Percentiles rank a stretch among this genome's conserved stretches.
phyloP scores from a whole-genome alignment of 2,329 filamentous ascomycete genomes.

The Calonectria pseudoturangicola region DNA sequence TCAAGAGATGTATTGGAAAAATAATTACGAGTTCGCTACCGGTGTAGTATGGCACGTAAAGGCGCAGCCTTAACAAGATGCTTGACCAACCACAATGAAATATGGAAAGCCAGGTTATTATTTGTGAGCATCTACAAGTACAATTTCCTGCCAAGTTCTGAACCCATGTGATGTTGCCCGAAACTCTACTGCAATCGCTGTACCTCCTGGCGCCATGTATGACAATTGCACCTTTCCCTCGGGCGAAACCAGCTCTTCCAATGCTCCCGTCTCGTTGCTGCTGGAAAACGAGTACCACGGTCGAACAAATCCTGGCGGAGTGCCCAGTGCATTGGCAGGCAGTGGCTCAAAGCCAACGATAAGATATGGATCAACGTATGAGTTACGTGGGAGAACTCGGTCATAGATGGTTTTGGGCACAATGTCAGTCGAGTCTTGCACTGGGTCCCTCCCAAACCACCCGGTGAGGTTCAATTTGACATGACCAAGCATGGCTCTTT shows the following conservation, averaged over 20 bases:
- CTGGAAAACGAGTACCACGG: conserved; percentile 13
- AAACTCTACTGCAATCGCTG: background rate
- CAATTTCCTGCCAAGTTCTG: background rate
- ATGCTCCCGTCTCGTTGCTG: background rate
- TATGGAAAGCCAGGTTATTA: background rate
- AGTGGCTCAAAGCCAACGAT: conserved; percentile 19
- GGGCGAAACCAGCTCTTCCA: background rate
- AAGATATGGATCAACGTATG: background rate
- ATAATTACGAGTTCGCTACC: no score
- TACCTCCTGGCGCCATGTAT: conserved; percentile 7
- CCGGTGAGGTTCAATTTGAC: conserved; percentile 6
- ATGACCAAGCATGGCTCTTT: background rate
- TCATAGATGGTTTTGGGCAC: background rate
- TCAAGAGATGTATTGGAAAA: no score
- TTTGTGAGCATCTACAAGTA: no score
- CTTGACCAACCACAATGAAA: no score
- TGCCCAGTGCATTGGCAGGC: conserved; percentile 3
- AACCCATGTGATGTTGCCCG: background rate
- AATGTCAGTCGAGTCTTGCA: no score
- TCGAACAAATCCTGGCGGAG: background rate
- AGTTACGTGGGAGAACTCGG: background rate
- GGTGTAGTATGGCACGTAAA: no score
- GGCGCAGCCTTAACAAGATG: no score
- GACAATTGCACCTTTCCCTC: background rate
- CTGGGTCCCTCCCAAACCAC: conserved; percentile 20